A percentile compares a stretch with the other conserved stretches of the same genome.
Conservation (phyloP, 305 asterid genomes). For the Fraxinus albicans region DNA sequence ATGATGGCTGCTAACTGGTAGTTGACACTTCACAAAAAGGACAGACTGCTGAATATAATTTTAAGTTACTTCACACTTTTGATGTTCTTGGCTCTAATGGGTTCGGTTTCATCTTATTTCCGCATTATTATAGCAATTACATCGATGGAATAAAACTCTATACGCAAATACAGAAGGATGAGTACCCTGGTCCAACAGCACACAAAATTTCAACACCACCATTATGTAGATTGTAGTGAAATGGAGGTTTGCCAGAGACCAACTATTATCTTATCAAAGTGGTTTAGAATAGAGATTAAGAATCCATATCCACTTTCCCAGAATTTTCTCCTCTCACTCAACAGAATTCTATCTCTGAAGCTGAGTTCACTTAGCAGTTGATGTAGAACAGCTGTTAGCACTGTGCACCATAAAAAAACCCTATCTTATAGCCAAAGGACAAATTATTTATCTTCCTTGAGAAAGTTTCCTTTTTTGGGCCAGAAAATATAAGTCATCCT, state of each 20-base stretch:
- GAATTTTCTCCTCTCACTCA: background rate
- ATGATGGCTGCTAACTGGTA: background rate
- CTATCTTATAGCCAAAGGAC: background rate
- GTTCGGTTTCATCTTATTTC: background rate
- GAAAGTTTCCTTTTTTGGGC: background rate
- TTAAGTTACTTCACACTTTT: background rate
- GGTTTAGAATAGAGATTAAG: background rate
- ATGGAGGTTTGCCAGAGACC: background rate
- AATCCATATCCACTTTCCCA: background rate
- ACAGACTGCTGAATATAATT: background rate
- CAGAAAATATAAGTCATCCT: background rate
- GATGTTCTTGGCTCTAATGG: background rate
- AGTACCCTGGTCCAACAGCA: background rate
- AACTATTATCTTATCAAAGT: background rate
- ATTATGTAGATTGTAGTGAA: background rate
- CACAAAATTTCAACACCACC: background rate
- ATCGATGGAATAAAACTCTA: background rate
- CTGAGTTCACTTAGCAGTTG: background rate
- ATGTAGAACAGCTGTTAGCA: background rate
- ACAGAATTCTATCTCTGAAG: background rate
- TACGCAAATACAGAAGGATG: background rate
- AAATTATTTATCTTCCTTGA: background rate
- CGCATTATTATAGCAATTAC: background rate
- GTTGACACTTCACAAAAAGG: background rate
- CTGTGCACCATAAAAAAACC: background rate